Evolutionary conservation across 1,284 basidiomycete genomes (phyloP).

Genomic region (Anthracocystis walkeri): DNA sequence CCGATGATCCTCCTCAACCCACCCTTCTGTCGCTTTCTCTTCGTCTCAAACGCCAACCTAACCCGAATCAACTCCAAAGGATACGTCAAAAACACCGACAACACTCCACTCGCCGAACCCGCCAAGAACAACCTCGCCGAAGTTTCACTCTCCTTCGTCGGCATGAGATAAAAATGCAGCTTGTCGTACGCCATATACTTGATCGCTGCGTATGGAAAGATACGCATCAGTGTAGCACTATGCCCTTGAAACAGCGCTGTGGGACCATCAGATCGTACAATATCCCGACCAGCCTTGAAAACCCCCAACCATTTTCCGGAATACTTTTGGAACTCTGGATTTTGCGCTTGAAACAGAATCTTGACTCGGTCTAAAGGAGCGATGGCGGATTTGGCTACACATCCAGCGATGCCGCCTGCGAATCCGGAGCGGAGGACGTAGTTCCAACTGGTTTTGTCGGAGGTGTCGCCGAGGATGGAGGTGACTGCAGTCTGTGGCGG

Average conservation of each 20-base stretch:
- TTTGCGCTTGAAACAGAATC: conserved; percentile 97
- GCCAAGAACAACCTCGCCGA: conserved; percentile 85
- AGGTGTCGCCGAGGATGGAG: conserved; percentile 34
- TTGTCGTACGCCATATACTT: conserved; percentile 98
- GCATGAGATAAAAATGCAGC: conserved; percentile 84
- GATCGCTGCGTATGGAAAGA: conserved; percentile 95
- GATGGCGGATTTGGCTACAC: conserved; percentile 94
- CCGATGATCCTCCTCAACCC: conserved; percentile 56
- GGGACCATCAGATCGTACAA: conserved; percentile 80
- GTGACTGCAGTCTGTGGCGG: neutral
- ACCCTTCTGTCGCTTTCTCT: conserved; percentile 67
- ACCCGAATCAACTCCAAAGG: conserved; percentile 95
- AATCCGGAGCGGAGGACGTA: conserved; percentile 84
- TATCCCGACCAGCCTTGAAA: conserved; percentile 82
- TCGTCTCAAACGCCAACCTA: conserved; percentile 90
- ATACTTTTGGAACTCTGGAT: conserved; percentile 93
- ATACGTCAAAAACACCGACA: conserved; percentile 91
- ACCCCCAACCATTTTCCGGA: conserved; percentile 86
- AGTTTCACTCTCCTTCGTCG: conserved; percentile 82
- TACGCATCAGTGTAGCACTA: conserved; percentile 81
- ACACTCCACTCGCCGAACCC: conserved; percentile 87
- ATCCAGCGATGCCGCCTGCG: conserved; percentile 92
- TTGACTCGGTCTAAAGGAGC: conserved; percentile 98
- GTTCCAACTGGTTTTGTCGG: conserved; percentile 77
- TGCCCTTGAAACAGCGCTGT: conserved; percentile 94